A percentile compares a stretch with the other conserved stretches of the same genome.
Evolutionary conservation across 108 stramenopile species (phyloP).

Genomic region (Conticribra weissflogii): DNA sequence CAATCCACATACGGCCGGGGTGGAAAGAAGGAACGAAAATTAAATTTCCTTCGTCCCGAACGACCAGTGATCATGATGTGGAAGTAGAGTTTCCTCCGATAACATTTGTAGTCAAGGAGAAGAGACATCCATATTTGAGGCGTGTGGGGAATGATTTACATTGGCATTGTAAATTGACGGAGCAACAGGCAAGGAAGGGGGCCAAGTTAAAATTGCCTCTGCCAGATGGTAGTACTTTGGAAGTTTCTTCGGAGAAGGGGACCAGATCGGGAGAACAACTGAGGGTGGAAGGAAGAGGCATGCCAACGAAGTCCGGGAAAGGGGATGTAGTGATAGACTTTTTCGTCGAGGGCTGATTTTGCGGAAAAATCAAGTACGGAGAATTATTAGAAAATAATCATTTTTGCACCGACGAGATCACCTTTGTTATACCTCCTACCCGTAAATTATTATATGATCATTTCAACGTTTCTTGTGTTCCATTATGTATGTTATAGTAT

Average conservation of each 20-base stretch:
- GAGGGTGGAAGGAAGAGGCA: constrained; percentile 65
- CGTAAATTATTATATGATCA: no score
- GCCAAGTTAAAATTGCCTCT: constrained; percentile 56
- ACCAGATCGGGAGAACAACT: constrained; percentile 50
- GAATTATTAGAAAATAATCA: no score
- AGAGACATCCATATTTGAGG: constrained; percentile 62
- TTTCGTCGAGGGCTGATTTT: constrained; percentile 23
- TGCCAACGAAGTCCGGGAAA: constrained; percentile 66
- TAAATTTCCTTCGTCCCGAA: constrained; percentile 51
- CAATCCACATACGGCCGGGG: constrained; percentile 63
- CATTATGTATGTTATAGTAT: no score
- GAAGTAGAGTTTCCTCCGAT: constrained; percentile 59
- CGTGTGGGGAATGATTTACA: constrained; percentile 65
- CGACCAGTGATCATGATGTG: constrained; percentile 7
- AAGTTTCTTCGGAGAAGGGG: constrained; percentile 43
- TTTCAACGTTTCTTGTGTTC: no score
- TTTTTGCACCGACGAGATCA: no score
- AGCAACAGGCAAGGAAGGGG: constrained; percentile 51
- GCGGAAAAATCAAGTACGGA: no score
- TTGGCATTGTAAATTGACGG: constrained; percentile 55
- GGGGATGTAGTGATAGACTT: constrained; percentile 78
- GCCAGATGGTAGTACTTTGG: constrained; percentile 65
- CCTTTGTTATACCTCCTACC: no score
- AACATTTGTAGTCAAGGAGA: constrained; percentile 73
- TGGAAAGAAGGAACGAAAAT: constrained; percentile 83